Evolutionary conservation across 768 basidiomycete species (phyloP).

Genomic region (Gautieria morchelliformis): DNA sequence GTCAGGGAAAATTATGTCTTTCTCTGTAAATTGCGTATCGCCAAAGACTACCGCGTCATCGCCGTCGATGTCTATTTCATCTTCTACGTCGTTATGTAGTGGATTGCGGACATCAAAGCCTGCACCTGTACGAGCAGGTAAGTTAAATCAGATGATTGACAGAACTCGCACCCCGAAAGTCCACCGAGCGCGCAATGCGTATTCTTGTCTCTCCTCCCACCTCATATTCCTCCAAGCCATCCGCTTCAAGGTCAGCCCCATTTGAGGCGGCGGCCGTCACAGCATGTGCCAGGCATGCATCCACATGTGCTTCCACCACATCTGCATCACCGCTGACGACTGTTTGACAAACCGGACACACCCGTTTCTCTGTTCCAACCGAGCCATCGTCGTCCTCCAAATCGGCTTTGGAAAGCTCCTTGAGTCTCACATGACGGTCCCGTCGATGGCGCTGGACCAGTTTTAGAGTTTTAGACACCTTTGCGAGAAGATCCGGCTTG

Average conservation of each 20-base stretch:
- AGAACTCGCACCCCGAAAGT: slow-evolving; percentile 21
- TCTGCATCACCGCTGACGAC: slow-evolving; percentile 57
- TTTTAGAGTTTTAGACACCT: slow-evolving; percentile 46
- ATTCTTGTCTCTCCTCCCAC: slow-evolving; percentile 40
- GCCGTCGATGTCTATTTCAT: slow-evolving; percentile 73
- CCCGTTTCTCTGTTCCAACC: slow-evolving; percentile 22
- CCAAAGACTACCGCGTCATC: slow-evolving; percentile 63
- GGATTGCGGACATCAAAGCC: slow-evolving; percentile 61
- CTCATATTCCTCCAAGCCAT: slow-evolving; percentile 25
- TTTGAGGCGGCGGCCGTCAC: slow-evolving; percentile 7
- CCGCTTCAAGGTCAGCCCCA: slow-evolving; percentile 17
- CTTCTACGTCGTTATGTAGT: slow-evolving; percentile 58
- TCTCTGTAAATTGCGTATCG: slow-evolving; percentile 66
- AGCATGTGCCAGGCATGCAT: slow-evolving; percentile 62
- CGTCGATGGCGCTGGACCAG: slow-evolving; percentile 62
- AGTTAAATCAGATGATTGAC: background rate
- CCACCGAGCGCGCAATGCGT: slow-evolving; percentile 27
- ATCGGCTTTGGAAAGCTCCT: slow-evolving; percentile 56
- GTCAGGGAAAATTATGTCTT: slow-evolving; percentile 42
- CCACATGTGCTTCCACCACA: slow-evolving; percentile 72
- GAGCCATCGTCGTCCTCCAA: slow-evolving; percentile 14
- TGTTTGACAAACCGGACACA: slow-evolving; percentile 64
- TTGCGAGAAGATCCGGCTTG: slow-evolving; percentile 13
- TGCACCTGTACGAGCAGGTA: slow-evolving; percentile 33
- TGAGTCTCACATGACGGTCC: slow-evolving; percentile 54